Conservation (phyloP, 257 asterid genomes). For the Thymus mandschuricus region DNA sequence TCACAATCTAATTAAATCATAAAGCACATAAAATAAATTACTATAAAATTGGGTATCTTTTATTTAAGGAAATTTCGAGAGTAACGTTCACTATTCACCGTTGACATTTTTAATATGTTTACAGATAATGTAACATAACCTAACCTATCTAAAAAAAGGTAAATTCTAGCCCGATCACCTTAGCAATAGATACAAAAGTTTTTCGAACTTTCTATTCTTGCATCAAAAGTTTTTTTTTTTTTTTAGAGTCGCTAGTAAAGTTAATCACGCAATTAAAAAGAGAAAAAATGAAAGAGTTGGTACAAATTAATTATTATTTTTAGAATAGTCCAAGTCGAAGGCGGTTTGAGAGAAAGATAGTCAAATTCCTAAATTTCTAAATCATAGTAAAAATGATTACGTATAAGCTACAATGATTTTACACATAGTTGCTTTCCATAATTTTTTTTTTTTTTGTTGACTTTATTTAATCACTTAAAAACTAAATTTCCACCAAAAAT, state of each 20-base stretch:
- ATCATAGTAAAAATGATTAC: constrained; percentile 1
- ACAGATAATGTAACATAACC: no score
- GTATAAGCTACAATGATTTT: background rate
- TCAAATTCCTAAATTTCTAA: background rate
- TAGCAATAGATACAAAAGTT: no score
- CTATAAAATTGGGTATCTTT: no score
- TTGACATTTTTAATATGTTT: no score
- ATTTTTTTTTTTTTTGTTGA: background rate
- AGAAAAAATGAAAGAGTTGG: background rate
- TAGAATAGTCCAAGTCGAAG: background rate
- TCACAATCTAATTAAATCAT: no score
- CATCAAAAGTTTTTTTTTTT: no score
- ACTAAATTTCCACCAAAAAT: background rate
- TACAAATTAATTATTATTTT: background rate
- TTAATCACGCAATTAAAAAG: background rate
- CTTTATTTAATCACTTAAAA: background rate
- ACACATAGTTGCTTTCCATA: background rate
- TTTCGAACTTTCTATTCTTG: background rate
- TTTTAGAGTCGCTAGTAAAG: background rate
- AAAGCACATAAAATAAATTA: no score
- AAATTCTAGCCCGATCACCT: no score
- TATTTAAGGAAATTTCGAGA: no score
- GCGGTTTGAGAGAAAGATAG: background rate
- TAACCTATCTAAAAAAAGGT: no score
- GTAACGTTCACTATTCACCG: no score